Conservation (phyloP, 148 eudicot genomes). For the Rhododendron vialii region DNA sequence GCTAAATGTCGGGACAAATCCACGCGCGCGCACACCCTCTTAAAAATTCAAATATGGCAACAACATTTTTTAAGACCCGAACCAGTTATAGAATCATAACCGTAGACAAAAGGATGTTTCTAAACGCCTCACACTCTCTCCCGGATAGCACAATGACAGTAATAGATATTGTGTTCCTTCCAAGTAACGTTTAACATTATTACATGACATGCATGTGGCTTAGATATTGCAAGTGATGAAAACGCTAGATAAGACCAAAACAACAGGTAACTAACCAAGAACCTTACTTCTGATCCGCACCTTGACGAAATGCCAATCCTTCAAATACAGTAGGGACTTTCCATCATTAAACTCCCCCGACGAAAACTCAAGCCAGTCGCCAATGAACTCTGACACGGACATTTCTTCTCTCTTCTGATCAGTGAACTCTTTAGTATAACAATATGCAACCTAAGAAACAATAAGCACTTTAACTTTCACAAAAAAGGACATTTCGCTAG, state of each 20-base stretch:
- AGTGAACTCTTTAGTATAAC: conserved; percentile 61
- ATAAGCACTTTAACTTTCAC: not conserved
- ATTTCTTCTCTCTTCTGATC: conserved; percentile 75
- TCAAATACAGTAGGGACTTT: conserved; percentile 62
- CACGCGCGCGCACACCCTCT: not conserved
- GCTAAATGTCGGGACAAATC: not conserved
- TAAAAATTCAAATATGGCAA: not conserved
- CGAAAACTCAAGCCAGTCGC: conserved; percentile 43
- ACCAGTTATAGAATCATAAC: not conserved
- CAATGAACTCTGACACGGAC: conserved; percentile 81
- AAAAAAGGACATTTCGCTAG: not conserved
- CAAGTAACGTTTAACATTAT: not conserved
- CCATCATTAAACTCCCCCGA: conserved; percentile 18
- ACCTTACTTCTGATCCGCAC: conserved; percentile 26
- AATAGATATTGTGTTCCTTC: not conserved
- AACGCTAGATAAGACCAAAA: not conserved
- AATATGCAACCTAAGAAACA: conserved; percentile 67
- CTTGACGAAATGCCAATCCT: conserved; percentile 99
- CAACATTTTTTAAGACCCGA: not conserved
- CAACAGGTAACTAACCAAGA: not conserved
- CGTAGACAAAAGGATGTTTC: not conserved
- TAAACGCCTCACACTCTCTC: not conserved
- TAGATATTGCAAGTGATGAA: not conserved
- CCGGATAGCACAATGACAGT: not conserved
- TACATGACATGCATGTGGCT: not conserved